These are phyloP conservation scores for Coniella lustricola DNA, from an alignment of 2,329 filamentous ascomycete genomes.

Conservation along the genomic window DNA sequence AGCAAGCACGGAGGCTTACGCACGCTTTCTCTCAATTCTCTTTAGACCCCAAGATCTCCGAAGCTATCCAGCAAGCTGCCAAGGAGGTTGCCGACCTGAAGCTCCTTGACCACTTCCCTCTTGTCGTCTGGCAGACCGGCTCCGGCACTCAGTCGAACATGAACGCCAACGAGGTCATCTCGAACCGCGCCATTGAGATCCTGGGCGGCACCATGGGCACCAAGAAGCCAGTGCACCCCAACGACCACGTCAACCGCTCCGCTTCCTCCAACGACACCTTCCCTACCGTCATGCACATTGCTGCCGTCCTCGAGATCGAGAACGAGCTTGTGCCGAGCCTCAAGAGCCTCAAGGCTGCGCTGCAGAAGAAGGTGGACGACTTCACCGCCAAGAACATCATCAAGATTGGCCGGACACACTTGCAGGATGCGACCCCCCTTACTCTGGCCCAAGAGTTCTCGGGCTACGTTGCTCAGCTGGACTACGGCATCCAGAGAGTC, in stretches of 20 bases:
- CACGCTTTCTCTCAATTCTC: neutral
- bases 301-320: constrained; percentile 89
- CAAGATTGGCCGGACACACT: constrained; percentile 96
- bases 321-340: constrained; percentile 76
- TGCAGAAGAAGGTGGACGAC: constrained; percentile 81
- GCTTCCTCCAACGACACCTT: constrained; percentile 99
- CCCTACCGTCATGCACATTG: constrained; percentile 99
- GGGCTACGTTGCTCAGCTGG: constrained; percentile 91
- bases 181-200: constrained; percentile 97
- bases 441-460: constrained; percentile 97
- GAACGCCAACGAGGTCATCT: constrained; percentile 99
- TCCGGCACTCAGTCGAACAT: constrained; percentile 99
- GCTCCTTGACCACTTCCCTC: constrained; percentile 93
- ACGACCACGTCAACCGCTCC: constrained; percentile 99
- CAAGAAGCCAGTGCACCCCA: constrained; percentile 99
- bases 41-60: constrained; percentile 81
- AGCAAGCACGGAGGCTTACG: neutral
- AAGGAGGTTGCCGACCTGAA: constrained; percentile 89
- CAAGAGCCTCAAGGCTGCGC: constrained; percentile 70
- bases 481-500: constrained; percentile 82
- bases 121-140: constrained; percentile 98
- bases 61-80: constrained; percentile 91
- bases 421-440: constrained; percentile 94
- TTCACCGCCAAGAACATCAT: constrained; percentile 86
- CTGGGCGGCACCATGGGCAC: constrained; percentile 86